Evolutionary conservation across 495 filamentous ascomycete species (phyloP), one percentile per base, ranked within the genome.

Genomic region (Cercophora samala): DNA sequence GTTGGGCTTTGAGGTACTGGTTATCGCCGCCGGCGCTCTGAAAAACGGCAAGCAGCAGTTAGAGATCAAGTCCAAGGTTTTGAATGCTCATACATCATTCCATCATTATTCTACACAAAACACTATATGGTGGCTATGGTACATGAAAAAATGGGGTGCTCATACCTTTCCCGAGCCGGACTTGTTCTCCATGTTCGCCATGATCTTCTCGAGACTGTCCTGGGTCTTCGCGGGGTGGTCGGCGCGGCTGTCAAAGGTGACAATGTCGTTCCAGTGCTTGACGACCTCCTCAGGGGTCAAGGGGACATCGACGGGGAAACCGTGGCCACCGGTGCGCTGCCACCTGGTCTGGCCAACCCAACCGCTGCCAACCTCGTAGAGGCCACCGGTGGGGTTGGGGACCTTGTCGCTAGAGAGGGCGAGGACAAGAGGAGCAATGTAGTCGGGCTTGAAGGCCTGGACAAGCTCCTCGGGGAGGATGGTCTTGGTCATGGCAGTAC

Each of bases 391-490:
- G 15, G 88, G 85, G 69, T 91, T 86, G 26, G 94, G 94, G 23
- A 91, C 83, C 74, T 91, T 91, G 80, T 99, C 95, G 64, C 92
- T 95, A 82, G 86, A 90, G 54, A 99, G 89, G 37, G 92, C 87
- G 26, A 91, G 89, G 59, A 99, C 94, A 53, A 97, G 77, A 58
- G 95, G 95, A 56, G 95, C 95, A 78, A 99, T 93, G 77, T 98
- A 97, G 72, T 97, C 95, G 56, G 95, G 95, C 89, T 99, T 99
- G 87, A 99, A 97, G 46, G 95, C 96, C 83, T 97, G 94, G 55
- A 99, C 93, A 83, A 98, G 89, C 81, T 98, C 95, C 73, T 97
- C 93, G 51, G 95, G 96, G 82, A 99, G 89, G 81, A 99, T 92
- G 64, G 91, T 93, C 65, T 89, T 85, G 67, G 95, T 99, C 92